phyloP scores from a whole-genome alignment of 1,139 yeast genomes.

The Nakaseomyces nivariensis region DNA sequence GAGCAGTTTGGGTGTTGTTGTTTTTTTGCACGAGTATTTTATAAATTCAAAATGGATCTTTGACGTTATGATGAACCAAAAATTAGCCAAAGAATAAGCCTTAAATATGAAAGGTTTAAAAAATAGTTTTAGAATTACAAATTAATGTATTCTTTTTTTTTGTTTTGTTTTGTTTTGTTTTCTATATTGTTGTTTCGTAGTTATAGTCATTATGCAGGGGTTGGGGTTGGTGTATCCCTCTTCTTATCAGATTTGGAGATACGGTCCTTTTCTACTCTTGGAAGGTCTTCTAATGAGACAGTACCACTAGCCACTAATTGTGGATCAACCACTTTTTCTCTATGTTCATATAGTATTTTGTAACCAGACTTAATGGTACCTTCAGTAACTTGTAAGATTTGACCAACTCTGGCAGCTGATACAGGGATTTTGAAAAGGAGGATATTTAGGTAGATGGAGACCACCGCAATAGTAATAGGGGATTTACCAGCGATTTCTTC shows the following conservation, averaged over 20 bases:
- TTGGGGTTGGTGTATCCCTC: constrained; percentile 3
- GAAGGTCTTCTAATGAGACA: constrained; percentile 52
- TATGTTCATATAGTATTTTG: constrained; percentile 67
- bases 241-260: constrained; percentile 11
- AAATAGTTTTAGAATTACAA: too few species aligned
- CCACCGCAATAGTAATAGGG: constrained; percentile 96
- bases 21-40: too few species aligned
- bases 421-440: constrained; percentile 62
- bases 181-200: too few species aligned
- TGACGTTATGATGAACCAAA: neutral
- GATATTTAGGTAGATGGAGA: constrained; percentile 91
- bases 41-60: too few species aligned
- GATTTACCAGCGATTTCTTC: constrained; percentile 96
- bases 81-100: neutral
- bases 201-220: neutral
- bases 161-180: neutral
- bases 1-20: too few species aligned
- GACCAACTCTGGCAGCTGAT: constrained; percentile 74
- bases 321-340: constrained; percentile 67
- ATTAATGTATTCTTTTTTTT: neutral
- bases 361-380: constrained; percentile 94
- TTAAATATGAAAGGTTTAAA: too few species aligned
- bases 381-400: constrained; percentile 94
- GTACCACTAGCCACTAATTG: constrained; percentile 67
- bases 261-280: constrained; percentile 34